phyloP scores from a whole-genome alignment of 257 asterid genomes.

The Mitragyna speciosa region DNA sequence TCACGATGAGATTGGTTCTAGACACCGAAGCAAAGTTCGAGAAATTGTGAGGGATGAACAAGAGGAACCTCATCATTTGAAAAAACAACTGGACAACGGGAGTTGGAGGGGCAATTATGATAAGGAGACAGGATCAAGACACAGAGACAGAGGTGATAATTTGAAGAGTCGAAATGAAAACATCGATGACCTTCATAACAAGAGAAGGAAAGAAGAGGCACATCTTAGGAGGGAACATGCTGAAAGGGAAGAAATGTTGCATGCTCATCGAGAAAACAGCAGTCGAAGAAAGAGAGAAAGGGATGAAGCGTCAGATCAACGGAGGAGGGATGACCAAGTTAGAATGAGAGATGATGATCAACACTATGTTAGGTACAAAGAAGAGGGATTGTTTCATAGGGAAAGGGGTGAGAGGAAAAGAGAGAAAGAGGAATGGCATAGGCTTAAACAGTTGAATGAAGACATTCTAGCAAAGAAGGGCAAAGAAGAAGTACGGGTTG shows the following conservation, averaged over 20 bases:
- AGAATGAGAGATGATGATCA: constrained; percentile 63
- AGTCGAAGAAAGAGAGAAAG: constrained; percentile 77
- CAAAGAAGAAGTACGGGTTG: constrained; percentile 64
- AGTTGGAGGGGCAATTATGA: constrained; percentile 59
- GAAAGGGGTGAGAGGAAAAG: constrained; percentile 76
- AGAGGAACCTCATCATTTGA: constrained; percentile 57
- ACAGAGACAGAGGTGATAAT: constrained; percentile 63
- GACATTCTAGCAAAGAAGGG: constrained; percentile 63
- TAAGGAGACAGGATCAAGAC: constrained; percentile 53
- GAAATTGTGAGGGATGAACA: constrained; percentile 65
- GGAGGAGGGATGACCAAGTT: constrained; percentile 65
- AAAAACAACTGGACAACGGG: constrained; percentile 61
- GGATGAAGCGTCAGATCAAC: constrained; percentile 69
- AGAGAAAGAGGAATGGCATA: constrained; percentile 87
- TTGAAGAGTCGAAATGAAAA: constrained; percentile 50
- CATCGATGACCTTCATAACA: constrained; percentile 53
- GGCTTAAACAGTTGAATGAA: constrained; percentile 61
- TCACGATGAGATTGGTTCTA: constrained; percentile 56
- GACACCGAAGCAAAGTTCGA: constrained; percentile 51
- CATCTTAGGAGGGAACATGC: constrained; percentile 47
- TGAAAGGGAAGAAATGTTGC: constrained; percentile 58
- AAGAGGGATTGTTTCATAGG: constrained; percentile 57
- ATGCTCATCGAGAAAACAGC: constrained; percentile 59
- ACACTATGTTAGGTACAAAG: constrained; percentile 66
- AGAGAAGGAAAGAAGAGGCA: constrained; percentile 73